Evolutionary conservation across 495 filamentous ascomycete species (phyloP), one percentile per base, ranked within the genome.

Genomic region (Podospora sp.): DNA sequence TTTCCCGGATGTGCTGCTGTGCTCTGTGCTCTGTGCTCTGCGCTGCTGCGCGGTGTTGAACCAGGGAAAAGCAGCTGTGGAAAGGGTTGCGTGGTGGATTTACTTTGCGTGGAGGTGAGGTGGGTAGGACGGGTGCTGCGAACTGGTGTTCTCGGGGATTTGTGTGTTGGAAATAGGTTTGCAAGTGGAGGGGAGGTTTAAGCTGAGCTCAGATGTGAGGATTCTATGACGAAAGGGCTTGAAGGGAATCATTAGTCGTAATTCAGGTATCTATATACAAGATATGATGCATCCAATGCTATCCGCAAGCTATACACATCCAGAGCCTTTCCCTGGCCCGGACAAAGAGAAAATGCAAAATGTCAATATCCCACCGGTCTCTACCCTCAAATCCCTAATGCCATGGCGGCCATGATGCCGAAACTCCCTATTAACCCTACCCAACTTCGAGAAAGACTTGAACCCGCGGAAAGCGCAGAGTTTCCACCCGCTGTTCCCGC

Each of bases 21-120:
- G n/a, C n/a, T n/a, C n/a, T n/a, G n/a, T n/a, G n/a, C n/a, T n/a
- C n/a, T n/a, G n/a, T 62, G 59, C 36, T 21, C 6, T 55, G 16
- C 56, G 22, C 25, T 12, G 26, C 16, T 46, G 40, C 40, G 14
- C 2, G 9, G 18, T 27, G 1, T 7, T 16, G 6, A 63, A 63
- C 61, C 61, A 63, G 61, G 61, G 24, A 63, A 63, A 53, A 25
- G 20, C 12, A 9, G 14, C 11, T 63, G 20, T 52, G 61, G 61
- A 25, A 51, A 46, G 1, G 25, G 16, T 18, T 7, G n/a, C n/a
- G n/a, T n/a, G n/a, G n/a, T n/a, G 24, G 24, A 21, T 21, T 36
- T 63, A 25, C 40, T 21, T 4, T 52, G 22, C 22, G 22, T 21
- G 1, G 26, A 20, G 2, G 2, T 57, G 25, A 2, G 20, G 25